These are phyloP conservation scores for Puccinia polysora DNA, from an alignment of 1,284 basidiomycete species.

Conservation along the genomic window DNA sequence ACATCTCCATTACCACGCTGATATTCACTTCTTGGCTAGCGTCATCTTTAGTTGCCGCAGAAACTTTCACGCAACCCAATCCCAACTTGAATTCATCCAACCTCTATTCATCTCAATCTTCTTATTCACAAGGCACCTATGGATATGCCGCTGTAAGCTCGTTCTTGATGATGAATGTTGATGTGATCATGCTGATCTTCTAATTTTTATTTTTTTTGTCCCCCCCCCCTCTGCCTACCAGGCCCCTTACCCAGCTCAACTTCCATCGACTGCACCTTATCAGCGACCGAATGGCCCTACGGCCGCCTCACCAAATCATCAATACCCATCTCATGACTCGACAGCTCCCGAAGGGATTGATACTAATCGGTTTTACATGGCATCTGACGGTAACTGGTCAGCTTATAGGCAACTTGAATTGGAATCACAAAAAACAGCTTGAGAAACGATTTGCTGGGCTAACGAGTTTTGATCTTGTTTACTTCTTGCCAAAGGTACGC, in stretches of 20 bases:
- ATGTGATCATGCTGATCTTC: too few relatives aligned
- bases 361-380: conserved; percentile 38
- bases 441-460: neutral
- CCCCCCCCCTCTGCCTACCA: neutral
- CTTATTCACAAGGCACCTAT: conserved; percentile 34
- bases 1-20: neutral
- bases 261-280: neutral
- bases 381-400: conserved; percentile 43
- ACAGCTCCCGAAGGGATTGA: conserved; percentile 29
- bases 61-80: conserved; percentile 40
- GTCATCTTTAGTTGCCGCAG: conserved; percentile 26
- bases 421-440: neutral
- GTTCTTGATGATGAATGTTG: neutral
- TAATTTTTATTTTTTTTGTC: neutral
- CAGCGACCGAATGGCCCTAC: conserved; percentile 13
- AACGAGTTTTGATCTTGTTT: too few relatives aligned
- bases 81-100: conserved; percentile 3
- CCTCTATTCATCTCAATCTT: conserved; percentile 8
- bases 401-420: neutral
- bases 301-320: neutral
- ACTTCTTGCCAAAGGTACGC: conserved; percentile 28
- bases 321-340: conserved; percentile 18
- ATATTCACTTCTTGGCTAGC: neutral
- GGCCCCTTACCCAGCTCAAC: conserved; percentile 11
- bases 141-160: conserved; percentile 24